Conservation (phyloP, 2,329 filamentous ascomycete species). For the Penicillium sp. region DNA sequence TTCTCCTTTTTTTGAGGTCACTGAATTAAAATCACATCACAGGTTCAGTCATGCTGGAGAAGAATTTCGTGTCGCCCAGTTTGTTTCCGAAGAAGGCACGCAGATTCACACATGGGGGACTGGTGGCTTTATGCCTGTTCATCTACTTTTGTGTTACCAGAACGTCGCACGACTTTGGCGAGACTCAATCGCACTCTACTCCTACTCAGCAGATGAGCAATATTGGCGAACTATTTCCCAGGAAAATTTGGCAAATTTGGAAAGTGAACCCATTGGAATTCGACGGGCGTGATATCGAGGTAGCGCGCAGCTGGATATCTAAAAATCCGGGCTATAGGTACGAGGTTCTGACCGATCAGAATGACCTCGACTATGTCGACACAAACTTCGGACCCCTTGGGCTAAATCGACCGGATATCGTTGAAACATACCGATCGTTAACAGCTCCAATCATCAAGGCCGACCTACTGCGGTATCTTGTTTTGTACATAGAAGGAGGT, state of each 20-base stretch:
- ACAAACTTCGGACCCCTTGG: slow-evolving; percentile 64
- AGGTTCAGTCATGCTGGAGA: slow-evolving; percentile 6
- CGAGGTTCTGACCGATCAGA: slow-evolving; percentile 67
- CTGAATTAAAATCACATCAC: not conserved
- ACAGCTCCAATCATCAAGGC: slow-evolving; percentile 66
- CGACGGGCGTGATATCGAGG: slow-evolving; percentile 60
- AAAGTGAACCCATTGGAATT: slow-evolving; percentile 67
- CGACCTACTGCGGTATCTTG: slow-evolving; percentile 63
- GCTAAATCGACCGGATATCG: slow-evolving; percentile 65
- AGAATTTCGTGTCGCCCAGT: not conserved
- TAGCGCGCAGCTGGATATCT: slow-evolving; percentile 62
- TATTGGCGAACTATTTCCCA: slow-evolving; percentile 49
- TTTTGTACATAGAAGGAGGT: slow-evolving; percentile 67
- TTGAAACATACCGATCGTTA: slow-evolving; percentile 59
- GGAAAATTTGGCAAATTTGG: slow-evolving; percentile 77
- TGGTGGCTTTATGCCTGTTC: slow-evolving; percentile 3
- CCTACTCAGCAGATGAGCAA: not conserved
- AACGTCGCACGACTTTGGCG: not conserved
- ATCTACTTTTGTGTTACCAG: slow-evolving; percentile 4
- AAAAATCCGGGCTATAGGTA: slow-evolving; percentile 67
- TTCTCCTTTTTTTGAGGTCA: slow-evolving; percentile 40
- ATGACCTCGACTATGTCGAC: slow-evolving; percentile 66
- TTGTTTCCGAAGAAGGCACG: slow-evolving; percentile 5
- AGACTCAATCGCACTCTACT: not conserved
- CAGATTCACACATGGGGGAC: slow-evolving; percentile 4